A percentile compares a stretch with the other conserved stretches of the same genome.
Conservation (phyloP, 1,284 basidiomycete genomes). For the Austroboletus novae-zelandiae region DNA sequence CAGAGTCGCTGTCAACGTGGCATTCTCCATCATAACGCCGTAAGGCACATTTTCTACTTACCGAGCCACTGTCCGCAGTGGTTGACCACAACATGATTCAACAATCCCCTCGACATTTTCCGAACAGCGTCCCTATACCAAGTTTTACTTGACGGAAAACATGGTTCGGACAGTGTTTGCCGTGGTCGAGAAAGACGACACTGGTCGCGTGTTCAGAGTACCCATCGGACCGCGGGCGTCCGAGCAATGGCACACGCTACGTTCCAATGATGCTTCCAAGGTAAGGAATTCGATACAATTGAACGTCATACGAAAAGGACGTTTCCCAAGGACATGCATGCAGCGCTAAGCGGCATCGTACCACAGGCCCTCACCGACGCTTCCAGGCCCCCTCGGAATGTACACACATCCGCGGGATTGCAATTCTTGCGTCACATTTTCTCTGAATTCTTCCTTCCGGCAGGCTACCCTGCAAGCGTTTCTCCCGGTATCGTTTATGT, state of each 20-base stretch:
- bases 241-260: neutral
- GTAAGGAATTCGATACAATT: constrained; percentile 9
- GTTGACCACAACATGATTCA: neutral
- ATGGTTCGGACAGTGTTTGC: neutral
- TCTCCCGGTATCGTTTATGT: constrained; percentile 46
- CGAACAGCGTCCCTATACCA: no score
- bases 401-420: neutral
- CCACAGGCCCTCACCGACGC: constrained; percentile 1
- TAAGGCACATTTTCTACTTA: constrained; percentile 3
- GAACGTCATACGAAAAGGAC: constrained; percentile 4
- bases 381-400: neutral
- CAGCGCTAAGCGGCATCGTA: constrained; percentile 4
- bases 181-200: constrained; percentile 26
- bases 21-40: constrained; percentile 23
- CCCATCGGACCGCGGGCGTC: constrained; percentile 10
- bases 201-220: constrained; percentile 21
- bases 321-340: neutral
- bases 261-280: constrained; percentile 4
- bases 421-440: constrained; percentile 31
- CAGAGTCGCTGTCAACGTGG: constrained; percentile 4
- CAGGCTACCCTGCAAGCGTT: constrained; percentile 58
- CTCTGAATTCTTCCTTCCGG: constrained; percentile 55
- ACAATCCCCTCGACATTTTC: no score
- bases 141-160: neutral
- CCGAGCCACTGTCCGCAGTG: no score